Evolutionary conservation across 805 yeast species (phyloP), one percentile per base, ranked within the genome.

Genomic region (Pichia californica): DNA sequence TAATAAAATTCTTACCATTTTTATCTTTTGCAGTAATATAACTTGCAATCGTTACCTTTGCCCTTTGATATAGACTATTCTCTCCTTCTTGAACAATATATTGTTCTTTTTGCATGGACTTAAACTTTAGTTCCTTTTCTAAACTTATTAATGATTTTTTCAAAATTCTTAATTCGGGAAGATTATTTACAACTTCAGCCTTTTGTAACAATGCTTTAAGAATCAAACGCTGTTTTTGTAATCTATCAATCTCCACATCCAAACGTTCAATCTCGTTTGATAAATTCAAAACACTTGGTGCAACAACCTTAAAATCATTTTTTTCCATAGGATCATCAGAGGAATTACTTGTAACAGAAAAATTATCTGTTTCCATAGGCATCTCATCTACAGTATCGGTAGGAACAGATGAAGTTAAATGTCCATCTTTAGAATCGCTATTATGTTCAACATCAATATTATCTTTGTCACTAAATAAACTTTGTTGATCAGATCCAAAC

Each of bases 141-240:
- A 88, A 69, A 44, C 87, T 77, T 14, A 72, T 52, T 38, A 76
- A 75, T 0, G 96, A 88, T 53, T 81, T 83, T 39, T 67, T 68
- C 50, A 91, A 63, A 36, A 88, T 71, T 44, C 80, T 74, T 38
- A 84, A 64, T 55, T 88, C 93, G 5, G 78, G 71, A 6, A 74
- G 63, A 57, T 85, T 85, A 58, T 87, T 84, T 0, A 94, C 87
- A 27, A 91, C 65, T 53, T 87, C 95, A 0, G 97, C 96, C 56
- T 91, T 91, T 36, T 71, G 68, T 31, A 87, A 60, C 36, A 91
- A 66, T 5, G 91, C 82, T 13, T 73, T 76, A 31, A 91, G 61
- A 20, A 89, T 76, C 5, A 69, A 68, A 32, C 77, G 64, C 57
- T 89, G 95, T 45, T 76, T 74, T 30, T 71, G 68, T 21, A 85